These are phyloP conservation scores for Clonostachys byssicola DNA, from an alignment of 2,329 filamentous ascomycete species.

Conservation along the genomic window DNA sequence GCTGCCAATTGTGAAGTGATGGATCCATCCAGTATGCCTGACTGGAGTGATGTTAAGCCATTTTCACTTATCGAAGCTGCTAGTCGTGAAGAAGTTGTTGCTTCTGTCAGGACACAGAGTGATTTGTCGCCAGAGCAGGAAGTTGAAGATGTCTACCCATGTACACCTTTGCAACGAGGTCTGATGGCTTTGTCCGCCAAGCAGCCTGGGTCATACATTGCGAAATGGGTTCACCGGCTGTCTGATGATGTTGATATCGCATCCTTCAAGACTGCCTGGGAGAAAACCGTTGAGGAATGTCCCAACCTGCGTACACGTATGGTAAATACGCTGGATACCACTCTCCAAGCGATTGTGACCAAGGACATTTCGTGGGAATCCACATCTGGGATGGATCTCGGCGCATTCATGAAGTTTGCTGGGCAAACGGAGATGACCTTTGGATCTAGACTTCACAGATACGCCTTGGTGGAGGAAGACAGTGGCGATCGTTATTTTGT, in stretches of 20 bases:
- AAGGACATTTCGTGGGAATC: conserved; percentile 1
- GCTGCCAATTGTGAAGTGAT: neutral
- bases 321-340: neutral
- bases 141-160: conserved; percentile 1
- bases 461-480: neutral
- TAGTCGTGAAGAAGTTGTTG: neutral
- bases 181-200: conserved; percentile 23
- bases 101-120: neutral
- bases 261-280: conserved; percentile 18
- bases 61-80: neutral
- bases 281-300: conserved; percentile 1
- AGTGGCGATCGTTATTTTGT: conserved; percentile 7
- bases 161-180: conserved; percentile 7
- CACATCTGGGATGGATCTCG: neutral
- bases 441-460: neutral
- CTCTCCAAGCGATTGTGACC: neutral
- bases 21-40: neutral
- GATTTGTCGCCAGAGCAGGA: neutral
- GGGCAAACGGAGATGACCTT: neutral
- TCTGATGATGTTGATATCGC: conserved; percentile 7
- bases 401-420: neutral
- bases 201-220: conserved; percentile 22
- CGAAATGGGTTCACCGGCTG: conserved; percentile 5
- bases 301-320: conserved; percentile 2
- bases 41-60: neutral